Percentiles rank a stretch among this genome's conserved stretches.
These are phyloP conservation scores for Chaetomium fimeti DNA, from an alignment of 495 filamentous ascomycete species.

Conservation along the genomic window DNA sequence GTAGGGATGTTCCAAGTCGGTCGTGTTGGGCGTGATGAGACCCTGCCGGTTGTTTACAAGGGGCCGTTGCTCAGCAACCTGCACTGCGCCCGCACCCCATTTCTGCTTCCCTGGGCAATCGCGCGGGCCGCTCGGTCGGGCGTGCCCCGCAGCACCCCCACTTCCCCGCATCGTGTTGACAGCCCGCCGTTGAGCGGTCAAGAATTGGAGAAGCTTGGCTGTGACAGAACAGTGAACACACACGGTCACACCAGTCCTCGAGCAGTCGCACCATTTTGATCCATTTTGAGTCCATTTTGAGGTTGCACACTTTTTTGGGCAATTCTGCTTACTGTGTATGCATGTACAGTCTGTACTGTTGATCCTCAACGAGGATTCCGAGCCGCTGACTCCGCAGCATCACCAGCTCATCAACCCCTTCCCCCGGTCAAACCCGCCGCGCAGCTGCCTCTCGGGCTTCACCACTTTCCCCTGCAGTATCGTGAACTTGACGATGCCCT, in stretches of 20 bases:
- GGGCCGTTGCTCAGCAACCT: conserved; percentile 13
- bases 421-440: conserved; percentile 85
- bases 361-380: neutral
- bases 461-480: conserved; percentile 91
- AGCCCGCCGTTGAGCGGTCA: conserved; percentile 9
- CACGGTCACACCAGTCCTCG: neutral
- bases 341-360: neutral
- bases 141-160: conserved; percentile 1
- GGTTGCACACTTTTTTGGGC: no score
- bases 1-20: conserved; percentile 9
- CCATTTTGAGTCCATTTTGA: no score
- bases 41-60: conserved; percentile 10
- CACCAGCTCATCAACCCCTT: conserved; percentile 86
- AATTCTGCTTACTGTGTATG: no score
- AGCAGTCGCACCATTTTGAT: no score
- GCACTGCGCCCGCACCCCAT: neutral
- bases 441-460: conserved; percentile 76
- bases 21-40: neutral
- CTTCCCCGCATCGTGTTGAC: conserved; percentile 13
- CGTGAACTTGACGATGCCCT: conserved; percentile 87
- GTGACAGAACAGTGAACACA: neutral
- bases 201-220: conserved; percentile 3
- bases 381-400: neutral
- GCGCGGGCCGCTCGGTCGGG: neutral
- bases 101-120: neutral